Evolutionary conservation across 2,329 filamentous ascomycete genomes (phyloP), one percentile per base, ranked within the genome.

Genomic region (Didymella glomerata): DNA sequence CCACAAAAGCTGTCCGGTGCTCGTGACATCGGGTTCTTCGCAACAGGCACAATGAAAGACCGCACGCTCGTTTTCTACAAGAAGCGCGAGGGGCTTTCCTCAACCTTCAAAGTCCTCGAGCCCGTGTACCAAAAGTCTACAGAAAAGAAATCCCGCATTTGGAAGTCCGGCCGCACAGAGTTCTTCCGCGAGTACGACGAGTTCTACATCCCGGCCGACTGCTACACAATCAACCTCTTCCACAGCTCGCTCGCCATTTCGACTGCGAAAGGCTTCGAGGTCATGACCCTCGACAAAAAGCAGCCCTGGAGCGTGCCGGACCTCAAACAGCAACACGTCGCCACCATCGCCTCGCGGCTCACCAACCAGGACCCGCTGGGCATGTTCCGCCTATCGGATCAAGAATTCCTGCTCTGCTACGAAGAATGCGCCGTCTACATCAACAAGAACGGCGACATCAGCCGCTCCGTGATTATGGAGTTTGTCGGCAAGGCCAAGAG

Each of bases 171-270:
- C 20, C 88, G 86, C 60, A 97, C 94, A 0, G 95, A 99, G 69
- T 94, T 94, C 69, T 99, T 98, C 87, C 90, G 95, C 63, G 95
- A 99, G 74, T 99, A 93, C 76, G 95, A 99, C 80, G 95, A 98
- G 68, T 99, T 99, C 79, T 99, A 98, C 79, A 93, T 99, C 68
- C 95, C 95, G 0, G 90, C 91, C 2, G 96, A 99, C 75, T 97
- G 93, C 77, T 97, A 90, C 77, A 92, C 91, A 47, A 90, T 99
- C 74, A 98, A 97, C 77, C 86, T 99, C 51, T 99, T 98, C 85
- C 92, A 97, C 76, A 92, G 90, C 0, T 96, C 93, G 62, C 90
- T 99, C 52, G 92, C 95, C 10, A 92, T 99, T 47, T 89, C 92
- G 20, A 98, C 94, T 0, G 86, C 92, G 40, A 92, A 93, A 76